Conservation (phyloP, 2,329 filamentous ascomycete genomes). For the Mycogone perniciosa region DNA sequence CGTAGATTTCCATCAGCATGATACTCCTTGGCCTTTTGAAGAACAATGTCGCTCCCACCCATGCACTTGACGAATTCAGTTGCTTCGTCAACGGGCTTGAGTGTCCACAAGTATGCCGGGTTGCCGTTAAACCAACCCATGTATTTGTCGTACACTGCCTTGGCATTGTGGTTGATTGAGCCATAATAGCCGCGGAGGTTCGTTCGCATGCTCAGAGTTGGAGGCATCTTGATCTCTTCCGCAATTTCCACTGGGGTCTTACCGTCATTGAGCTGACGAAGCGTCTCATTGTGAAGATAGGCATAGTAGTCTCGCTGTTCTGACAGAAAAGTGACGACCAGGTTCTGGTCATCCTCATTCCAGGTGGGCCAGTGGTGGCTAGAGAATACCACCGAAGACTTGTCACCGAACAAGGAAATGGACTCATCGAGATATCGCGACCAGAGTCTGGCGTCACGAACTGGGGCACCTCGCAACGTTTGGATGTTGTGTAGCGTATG, state of each 20-base stretch:
- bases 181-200: constrained; percentile 29
- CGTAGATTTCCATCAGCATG: constrained; percentile 27
- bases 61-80: constrained; percentile 30
- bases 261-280: constrained; percentile 33
- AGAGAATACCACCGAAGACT: constrained; percentile 30
- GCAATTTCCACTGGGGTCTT: constrained; percentile 34
- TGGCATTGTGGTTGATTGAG: constrained; percentile 31
- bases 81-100: constrained; percentile 21
- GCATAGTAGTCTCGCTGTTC: constrained; percentile 35
- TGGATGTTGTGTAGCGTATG: constrained; percentile 36
- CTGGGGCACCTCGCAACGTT: constrained; percentile 34
- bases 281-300: constrained; percentile 34
- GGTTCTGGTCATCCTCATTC: constrained; percentile 19
- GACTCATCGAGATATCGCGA: constrained; percentile 31
- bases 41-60: constrained; percentile 28
- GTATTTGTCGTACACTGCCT: constrained; percentile 14
- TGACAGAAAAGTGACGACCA: constrained; percentile 20
- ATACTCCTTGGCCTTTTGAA: constrained; percentile 25
- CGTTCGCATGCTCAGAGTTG: constrained; percentile 21
- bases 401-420: constrained; percentile 27
- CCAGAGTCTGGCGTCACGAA: constrained; percentile 36
- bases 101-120: constrained; percentile 10
- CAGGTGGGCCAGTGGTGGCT: constrained; percentile 39
- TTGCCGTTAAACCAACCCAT: constrained; percentile 13
- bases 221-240: constrained; percentile 29